A percentile compares a stretch with the other conserved stretches of the same genome.
phyloP scores from a whole-genome alignment of 768 basidiomycete species.

The Russula dissimulans region DNA sequence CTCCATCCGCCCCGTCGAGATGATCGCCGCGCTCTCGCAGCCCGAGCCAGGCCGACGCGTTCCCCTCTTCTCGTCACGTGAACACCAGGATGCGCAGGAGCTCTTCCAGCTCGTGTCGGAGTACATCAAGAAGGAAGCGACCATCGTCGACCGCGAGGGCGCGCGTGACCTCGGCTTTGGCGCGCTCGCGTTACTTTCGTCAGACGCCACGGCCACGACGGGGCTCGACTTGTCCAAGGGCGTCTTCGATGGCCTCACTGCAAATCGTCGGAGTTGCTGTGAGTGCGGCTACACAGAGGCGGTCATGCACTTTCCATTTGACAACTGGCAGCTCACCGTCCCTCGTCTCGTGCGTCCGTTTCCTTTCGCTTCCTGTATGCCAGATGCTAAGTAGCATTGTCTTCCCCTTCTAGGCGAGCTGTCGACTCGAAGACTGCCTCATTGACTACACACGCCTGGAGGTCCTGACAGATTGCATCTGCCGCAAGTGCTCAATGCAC shows the following conservation, averaged over 20 bases:
- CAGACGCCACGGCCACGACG: constrained; percentile 19
- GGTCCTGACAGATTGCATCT: constrained; percentile 82
- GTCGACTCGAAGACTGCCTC: constrained; percentile 73
- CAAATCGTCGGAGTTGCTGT: constrained; percentile 80
- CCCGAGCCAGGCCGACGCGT: constrained; percentile 44
- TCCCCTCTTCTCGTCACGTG: constrained; percentile 74
- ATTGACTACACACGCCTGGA: constrained; percentile 86
- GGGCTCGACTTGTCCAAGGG: constrained; percentile 43
- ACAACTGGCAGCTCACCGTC: constrained; percentile 74
- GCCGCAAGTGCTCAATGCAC: constrained; percentile 80
- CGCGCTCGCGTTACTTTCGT: constrained; percentile 31
- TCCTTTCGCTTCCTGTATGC: constrained; percentile 25
- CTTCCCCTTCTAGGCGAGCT: constrained; percentile 39
- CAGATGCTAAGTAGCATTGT: neutral
- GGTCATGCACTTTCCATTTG: constrained; percentile 84
- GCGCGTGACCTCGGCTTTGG: constrained; percentile 64
- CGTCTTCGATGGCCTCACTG: constrained; percentile 85
- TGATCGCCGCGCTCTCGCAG: constrained; percentile 60
- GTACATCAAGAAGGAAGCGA: constrained; percentile 78
- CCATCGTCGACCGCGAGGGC: constrained; percentile 62
- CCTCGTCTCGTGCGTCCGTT: constrained; percentile 47
- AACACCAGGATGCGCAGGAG: constrained; percentile 98
- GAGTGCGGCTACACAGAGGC: constrained; percentile 91
- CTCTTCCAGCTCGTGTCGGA: constrained; percentile 92
- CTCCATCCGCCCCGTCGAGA: constrained; percentile 60